phyloP scores from a whole-genome alignment of 2,329 filamentous ascomycete species.

The Epichloe brachyelytri region DNA sequence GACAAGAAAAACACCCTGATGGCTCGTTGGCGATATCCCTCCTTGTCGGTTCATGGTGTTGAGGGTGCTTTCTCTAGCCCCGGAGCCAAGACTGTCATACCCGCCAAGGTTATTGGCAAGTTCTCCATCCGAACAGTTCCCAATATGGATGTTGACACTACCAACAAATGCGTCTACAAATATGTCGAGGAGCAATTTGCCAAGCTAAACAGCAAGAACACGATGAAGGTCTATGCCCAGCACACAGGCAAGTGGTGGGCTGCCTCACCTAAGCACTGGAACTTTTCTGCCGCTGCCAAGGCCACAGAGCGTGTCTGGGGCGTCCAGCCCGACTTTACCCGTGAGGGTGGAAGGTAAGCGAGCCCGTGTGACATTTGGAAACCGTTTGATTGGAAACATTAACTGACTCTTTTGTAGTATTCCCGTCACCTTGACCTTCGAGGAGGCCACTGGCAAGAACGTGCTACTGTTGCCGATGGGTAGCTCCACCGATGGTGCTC shows the following conservation, averaged over 20 bases:
- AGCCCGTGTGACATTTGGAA: neutral
- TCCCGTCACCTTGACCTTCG: slow-evolving; percentile 91
- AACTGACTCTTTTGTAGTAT: slow-evolving; percentile 44
- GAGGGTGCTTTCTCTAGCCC: slow-evolving; percentile 90
- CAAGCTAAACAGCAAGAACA: slow-evolving; percentile 87
- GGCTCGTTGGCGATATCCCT: slow-evolving; percentile 92
- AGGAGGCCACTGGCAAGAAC: slow-evolving; percentile 96
- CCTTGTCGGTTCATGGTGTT: slow-evolving; percentile 83
- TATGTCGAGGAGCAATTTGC: slow-evolving; percentile 76
- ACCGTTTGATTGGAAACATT: neutral
- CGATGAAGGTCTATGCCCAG: slow-evolving; percentile 63
- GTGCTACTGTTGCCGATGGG: slow-evolving; percentile 93
- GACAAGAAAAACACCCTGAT: slow-evolving; percentile 90
- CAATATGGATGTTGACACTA: slow-evolving; percentile 87
- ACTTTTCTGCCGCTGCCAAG: slow-evolving; percentile 88
- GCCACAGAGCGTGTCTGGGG: slow-evolving; percentile 94
- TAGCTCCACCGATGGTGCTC: slow-evolving; percentile 87
- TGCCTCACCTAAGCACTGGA: slow-evolving; percentile 95
- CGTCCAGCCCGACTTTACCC: slow-evolving; percentile 84
- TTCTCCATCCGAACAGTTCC: slow-evolving; percentile 97
- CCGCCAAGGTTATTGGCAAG: slow-evolving; percentile 94
- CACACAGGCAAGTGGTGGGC: slow-evolving; percentile 99
- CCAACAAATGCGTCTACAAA: slow-evolving; percentile 74
- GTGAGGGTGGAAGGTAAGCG: slow-evolving; percentile 76
- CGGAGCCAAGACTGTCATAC: slow-evolving; percentile 96